These are phyloP conservation scores for Poterioochromonas sp. DNA, from an alignment of 352 stramenopile genomes.

Conservation along the genomic window DNA sequence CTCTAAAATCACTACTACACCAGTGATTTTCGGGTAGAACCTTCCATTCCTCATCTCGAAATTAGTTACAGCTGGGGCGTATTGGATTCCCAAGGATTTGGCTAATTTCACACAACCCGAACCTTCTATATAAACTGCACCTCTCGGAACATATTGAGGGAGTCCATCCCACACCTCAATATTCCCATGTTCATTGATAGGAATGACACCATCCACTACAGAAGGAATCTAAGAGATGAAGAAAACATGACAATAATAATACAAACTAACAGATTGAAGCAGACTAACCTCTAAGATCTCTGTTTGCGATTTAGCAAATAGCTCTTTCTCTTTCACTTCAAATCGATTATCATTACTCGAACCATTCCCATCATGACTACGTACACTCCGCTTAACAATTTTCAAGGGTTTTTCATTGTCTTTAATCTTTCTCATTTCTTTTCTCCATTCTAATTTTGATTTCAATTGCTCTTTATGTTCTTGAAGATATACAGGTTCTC, in stretches of 20 bases:
- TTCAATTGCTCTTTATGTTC: neutral
- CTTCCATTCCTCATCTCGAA: neutral
- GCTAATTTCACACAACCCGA: neutral
- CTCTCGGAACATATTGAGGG: neutral
- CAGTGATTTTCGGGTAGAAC: neutral
- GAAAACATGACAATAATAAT: neutral
- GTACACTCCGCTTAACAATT: neutral
- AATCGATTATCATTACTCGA: no score
- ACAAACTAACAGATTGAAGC: neutral
- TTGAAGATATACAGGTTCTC: constrained; percentile 21
- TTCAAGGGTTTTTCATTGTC: neutral
- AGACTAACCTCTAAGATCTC: neutral
- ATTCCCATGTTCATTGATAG: constrained; percentile 23
- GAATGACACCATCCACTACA: constrained; percentile 18
- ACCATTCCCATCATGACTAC: no score
- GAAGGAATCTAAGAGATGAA: neutral
- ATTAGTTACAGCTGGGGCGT: constrained; percentile 13
- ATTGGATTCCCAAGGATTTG: constrained; percentile 7
- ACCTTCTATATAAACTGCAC: neutral
- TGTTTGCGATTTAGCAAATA: constrained; percentile 19
- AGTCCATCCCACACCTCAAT: constrained; percentile 23
- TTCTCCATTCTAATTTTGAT: neutral
- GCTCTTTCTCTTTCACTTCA: constrained; percentile 4
- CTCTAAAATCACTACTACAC: constrained; percentile 9
- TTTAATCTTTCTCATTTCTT: neutral